Evolutionary conservation across 2,329 filamentous ascomycete species (phyloP).

Genomic region (Leptographium procerum): DNA sequence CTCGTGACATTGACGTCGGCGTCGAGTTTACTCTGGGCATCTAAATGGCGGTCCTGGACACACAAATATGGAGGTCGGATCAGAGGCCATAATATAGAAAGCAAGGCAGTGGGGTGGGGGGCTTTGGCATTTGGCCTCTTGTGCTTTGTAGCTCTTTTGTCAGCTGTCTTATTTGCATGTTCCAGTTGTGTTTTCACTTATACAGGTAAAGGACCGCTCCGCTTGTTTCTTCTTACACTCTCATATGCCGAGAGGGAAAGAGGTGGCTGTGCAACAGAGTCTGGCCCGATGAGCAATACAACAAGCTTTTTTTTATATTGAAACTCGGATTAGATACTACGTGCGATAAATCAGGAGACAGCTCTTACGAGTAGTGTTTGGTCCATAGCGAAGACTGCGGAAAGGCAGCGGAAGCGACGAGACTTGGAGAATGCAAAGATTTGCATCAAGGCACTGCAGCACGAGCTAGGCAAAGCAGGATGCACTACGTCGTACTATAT

Average conservation of each 20-base stretch:
- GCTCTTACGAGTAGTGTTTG: too few species aligned
- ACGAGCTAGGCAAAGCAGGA: neutral
- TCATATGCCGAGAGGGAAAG: too few species aligned
- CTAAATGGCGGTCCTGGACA: constrained; percentile 32
- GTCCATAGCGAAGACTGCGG: neutral
- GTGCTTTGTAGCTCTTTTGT: neutral
- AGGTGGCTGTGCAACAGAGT: neutral
- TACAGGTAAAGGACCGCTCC: neutral
- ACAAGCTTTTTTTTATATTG: neutral
- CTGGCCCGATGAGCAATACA: neutral
- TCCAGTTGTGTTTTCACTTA: neutral
- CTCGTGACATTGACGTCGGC: constrained; percentile 92
- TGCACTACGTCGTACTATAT: too few species aligned
- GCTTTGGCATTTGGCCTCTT: neutral
- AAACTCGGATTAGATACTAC: too few species aligned
- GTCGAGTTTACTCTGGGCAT: constrained; percentile 94
- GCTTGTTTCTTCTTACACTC: neutral
- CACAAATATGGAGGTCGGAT: neutral
- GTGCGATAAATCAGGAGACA: too few species aligned
- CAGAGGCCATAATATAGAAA: neutral
- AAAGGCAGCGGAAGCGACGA: neutral
- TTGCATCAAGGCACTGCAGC: too few species aligned
- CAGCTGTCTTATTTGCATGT: neutral
- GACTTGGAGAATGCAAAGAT: neutral
- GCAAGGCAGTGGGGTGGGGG: neutral